Evolutionary conservation across 1,284 basidiomycete species (phyloP).

Genomic region (Malassezia nana): DNA sequence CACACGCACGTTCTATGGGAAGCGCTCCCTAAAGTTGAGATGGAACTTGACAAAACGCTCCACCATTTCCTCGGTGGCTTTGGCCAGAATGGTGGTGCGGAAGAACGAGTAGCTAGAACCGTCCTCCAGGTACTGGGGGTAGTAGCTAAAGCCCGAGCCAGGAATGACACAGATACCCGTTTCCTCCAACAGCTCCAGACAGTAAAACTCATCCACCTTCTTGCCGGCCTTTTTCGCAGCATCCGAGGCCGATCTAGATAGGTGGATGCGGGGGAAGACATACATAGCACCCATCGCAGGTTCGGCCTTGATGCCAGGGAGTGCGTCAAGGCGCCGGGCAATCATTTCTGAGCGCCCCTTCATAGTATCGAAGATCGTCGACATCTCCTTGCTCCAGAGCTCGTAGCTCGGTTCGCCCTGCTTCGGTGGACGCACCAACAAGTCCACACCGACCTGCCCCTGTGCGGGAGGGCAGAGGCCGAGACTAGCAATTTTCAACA

Average conservation of each 20-base stretch:
- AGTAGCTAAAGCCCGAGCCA: conserved; percentile 40
- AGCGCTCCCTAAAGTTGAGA: conserved; percentile 29
- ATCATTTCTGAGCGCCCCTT: conserved; percentile 29
- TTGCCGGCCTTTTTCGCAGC: conserved; percentile 29
- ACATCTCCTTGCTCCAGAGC: conserved; percentile 29
- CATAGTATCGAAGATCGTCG: conserved; percentile 32
- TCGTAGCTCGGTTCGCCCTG: conserved; percentile 34
- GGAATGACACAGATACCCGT: conserved; percentile 47
- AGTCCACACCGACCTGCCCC: conserved; percentile 45
- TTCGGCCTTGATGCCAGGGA: conserved; percentile 31
- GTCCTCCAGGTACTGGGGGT: conserved; percentile 21
- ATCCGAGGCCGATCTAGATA: conserved; percentile 50
- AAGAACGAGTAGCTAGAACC: conserved; percentile 31
- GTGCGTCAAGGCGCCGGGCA: conserved; percentile 29
- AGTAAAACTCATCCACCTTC: conserved; percentile 44
- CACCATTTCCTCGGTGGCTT: conserved; percentile 44
- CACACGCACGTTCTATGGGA: not conserved
- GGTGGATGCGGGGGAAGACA: conserved; percentile 66
- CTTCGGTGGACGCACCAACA: conserved; percentile 39
- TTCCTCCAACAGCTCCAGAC: conserved; percentile 36
- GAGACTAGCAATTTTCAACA: conserved; percentile 45
- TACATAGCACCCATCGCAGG: conserved; percentile 70
- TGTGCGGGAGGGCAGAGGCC: conserved; percentile 41
- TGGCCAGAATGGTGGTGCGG: conserved; percentile 43
- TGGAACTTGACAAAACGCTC: conserved; percentile 42